phyloP scores from a whole-genome alignment of 2,329 filamentous ascomycete species.

The Fusarium sp. region DNA sequence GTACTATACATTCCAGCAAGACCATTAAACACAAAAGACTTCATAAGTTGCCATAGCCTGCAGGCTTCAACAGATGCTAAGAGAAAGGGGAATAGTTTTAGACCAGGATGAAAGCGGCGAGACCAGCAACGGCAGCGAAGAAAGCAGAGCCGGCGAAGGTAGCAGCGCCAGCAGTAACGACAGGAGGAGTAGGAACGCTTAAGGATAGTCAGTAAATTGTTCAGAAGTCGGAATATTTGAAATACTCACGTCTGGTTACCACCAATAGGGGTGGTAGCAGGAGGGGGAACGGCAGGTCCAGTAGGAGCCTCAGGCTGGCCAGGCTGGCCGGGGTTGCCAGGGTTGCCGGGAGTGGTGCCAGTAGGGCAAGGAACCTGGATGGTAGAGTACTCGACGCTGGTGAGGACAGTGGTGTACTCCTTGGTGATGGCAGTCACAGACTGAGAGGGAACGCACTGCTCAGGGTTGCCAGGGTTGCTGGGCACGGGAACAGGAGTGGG shows the following conservation, averaged over 20 bases:
- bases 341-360: constrained; percentile 18
- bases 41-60: constrained; percentile 53
- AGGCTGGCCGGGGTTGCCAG: constrained; percentile 9
- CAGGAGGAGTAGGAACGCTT: constrained; percentile 42
- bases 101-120: constrained; percentile 63
- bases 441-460: constrained; percentile 40
- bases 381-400: constrained; percentile 63
- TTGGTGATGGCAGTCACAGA: constrained; percentile 64
- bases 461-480: constrained; percentile 10
- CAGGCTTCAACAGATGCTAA: constrained; percentile 50
- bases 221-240: constrained; percentile 6
- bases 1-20: constrained; percentile 52
- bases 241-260: constrained; percentile 49
- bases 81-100: constrained; percentile 57
- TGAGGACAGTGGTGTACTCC: constrained; percentile 65
- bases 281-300: constrained; percentile 41
- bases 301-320: constrained; percentile 16
- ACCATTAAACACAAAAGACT: constrained; percentile 45
- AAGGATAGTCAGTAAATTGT: constrained; percentile 10
- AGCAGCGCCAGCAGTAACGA: constrained; percentile 62
- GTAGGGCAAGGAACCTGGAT: constrained; percentile 41
- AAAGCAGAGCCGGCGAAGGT: constrained; percentile 63
- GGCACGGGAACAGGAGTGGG: constrained; percentile 27
- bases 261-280: constrained; percentile 38
- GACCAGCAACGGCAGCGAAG: constrained; percentile 65